Conservation (phyloP, 768 basidiomycete genomes). For the Mycena epipterygia region DNA sequence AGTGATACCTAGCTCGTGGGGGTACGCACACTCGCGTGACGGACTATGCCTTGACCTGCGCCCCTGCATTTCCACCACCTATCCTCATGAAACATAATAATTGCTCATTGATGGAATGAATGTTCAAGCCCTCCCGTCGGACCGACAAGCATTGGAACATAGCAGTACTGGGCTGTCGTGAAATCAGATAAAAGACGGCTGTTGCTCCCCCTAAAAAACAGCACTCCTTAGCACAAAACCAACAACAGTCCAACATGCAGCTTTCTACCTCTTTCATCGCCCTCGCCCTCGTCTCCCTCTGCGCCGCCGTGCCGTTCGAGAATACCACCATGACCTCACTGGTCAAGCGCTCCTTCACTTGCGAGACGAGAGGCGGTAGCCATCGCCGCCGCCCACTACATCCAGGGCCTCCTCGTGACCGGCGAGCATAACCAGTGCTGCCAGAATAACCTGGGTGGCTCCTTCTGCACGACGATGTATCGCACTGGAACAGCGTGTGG, state of each 20-base stretch:
- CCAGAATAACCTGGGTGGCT: constrained; percentile 10
- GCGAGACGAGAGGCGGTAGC: constrained; percentile 23
- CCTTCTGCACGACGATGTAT: constrained; percentile 18
- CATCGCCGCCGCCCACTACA: background rate
- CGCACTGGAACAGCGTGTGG: constrained; percentile 3
- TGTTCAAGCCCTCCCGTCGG: too few relatives aligned
- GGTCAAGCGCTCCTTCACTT: constrained; percentile 21
- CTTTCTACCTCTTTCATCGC: background rate
- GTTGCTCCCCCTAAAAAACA: background rate
- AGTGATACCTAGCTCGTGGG: too few relatives aligned
- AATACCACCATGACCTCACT: background rate
- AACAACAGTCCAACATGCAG: background rate
- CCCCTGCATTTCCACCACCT: too few relatives aligned
- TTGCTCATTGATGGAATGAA: too few relatives aligned
- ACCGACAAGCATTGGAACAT: too few relatives aligned
- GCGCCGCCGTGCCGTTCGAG: background rate
- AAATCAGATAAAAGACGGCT: background rate
- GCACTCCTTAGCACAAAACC: too few relatives aligned
- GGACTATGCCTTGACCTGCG: too few relatives aligned
- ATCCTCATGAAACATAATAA: too few relatives aligned
- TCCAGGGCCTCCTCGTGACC: background rate
- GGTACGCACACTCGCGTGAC: too few relatives aligned
- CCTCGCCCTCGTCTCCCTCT: background rate
- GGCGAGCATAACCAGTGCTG: background rate
- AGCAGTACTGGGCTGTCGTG: too few relatives aligned